Evolutionary conservation across 257 asterid genomes (phyloP).

Genomic region (Capsicum baccatum): DNA sequence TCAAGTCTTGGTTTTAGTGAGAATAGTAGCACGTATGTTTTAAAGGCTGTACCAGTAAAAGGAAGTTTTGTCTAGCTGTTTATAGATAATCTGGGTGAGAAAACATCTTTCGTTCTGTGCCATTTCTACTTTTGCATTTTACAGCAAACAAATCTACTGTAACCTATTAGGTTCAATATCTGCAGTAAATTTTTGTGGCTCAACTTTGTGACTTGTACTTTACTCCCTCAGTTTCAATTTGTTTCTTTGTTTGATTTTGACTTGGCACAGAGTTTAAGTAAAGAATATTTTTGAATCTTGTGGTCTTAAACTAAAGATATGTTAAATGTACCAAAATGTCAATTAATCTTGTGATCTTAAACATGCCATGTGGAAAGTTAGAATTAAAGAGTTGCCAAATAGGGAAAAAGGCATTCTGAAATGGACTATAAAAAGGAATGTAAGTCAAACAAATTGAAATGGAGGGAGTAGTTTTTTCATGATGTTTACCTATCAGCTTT

Average conservation of each 20-base stretch:
- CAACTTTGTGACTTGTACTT: neutral
- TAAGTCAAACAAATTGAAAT: too few relatives aligned
- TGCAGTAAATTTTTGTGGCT: neutral
- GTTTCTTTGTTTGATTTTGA: too few relatives aligned
- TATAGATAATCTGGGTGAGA: neutral
- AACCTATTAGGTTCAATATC: conserved; percentile 7
- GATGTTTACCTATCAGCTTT: neutral
- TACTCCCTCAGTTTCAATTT: too few relatives aligned
- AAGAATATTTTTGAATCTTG: too few relatives aligned
- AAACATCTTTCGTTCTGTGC: neutral
- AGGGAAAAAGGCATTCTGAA: too few relatives aligned
- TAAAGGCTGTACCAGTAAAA: neutral
- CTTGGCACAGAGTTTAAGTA: too few relatives aligned
- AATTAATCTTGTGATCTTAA: too few relatives aligned
- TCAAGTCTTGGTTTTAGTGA: neutral
- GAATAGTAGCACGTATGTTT: neutral
- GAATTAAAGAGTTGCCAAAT: too few relatives aligned
- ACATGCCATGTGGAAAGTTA: too few relatives aligned
- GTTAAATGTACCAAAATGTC: too few relatives aligned
- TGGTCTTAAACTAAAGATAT: too few relatives aligned
- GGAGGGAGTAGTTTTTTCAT: neutral
- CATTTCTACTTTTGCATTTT: neutral
- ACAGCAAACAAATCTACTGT: neutral
- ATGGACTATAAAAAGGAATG: too few relatives aligned
- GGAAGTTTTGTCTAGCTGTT: neutral